Base-by-base conservation (phyloP, 108 stramenopile species). In the Discostella stelligeroides region DNA sequence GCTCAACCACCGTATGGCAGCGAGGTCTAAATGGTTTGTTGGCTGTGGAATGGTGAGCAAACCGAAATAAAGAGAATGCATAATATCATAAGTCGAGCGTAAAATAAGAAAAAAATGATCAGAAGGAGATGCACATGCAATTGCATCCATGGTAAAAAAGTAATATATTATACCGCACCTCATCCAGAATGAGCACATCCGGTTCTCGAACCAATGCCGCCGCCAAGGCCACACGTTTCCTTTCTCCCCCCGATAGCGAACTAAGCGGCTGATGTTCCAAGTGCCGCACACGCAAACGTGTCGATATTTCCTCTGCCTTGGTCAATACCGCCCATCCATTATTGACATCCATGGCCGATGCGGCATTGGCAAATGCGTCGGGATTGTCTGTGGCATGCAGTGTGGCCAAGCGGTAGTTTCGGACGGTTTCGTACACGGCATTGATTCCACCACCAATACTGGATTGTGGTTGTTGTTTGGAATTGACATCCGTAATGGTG, bases 11-110 rank as follows among this genome's bases (percentile, higher is more conserved):
- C 89, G 91, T 9, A 98, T 95, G 24, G 95, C 97, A 48, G 92
- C 86, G 34, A 99, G 82, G 66, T 95, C 94, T 63, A 99, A 66
- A 79, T 98, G 98, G 77, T 98, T 98, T 20, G 98, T 98, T 18
- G 92, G 92, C 69, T 69, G 51, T 27, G 14, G 13, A 15, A n/a
- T n/a, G 6, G 28, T 37, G 7, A 47, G 46, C 15, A 12, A 27
- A 63, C 15, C 2, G 46, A 43, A 20, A 29, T 1, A 25, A 42
- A 25, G 5, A 54, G 27, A 0, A 54, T 27, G 53, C 20, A 53
- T 53, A 4, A 21, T 20, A 23, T 23, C 11, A 23, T 3, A 18
- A 47, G 3, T 3, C 3, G 8, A 9, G 9, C 3, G 2, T 3
- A 18, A 18, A 8, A 47, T 3, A 18, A 15, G 7, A 53, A 53